Evolutionary conservation across 225 moss, liverwort and hornwort genomes (phyloP), one percentile per base, ranked within the genome.

Genomic region (Sphagnum contortum): DNA sequence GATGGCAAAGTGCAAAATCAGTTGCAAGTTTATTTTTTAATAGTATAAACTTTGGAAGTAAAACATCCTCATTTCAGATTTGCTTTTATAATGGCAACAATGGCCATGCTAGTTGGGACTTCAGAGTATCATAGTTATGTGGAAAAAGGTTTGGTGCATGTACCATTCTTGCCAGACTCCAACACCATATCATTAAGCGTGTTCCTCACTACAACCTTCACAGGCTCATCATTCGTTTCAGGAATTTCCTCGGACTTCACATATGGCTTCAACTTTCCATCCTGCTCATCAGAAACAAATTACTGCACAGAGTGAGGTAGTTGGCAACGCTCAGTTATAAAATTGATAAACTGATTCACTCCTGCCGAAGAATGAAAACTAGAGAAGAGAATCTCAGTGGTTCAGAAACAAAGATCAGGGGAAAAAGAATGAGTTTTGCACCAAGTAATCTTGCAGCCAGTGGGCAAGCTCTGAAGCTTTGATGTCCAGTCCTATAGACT

Each of bases 171-270:
- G 59, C 80, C 82, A 3, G 88, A 80, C 6, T 88, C 66, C 61
- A 91, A 74, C 45, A 98, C 87, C 57, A 76, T 57, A 54, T 85
- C 64, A 14, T 89, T 78, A 53, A 98, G 69, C 47, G 90, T 75
- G 69, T 87, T 75, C 60, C 86, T 85, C 53, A 98, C 92, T 54
- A 98, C 72, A 47, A 92, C 87, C 66, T 92, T 98, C 62, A 98
- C 92, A 8, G 87, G 96, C 61, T 83, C 87, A 63, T 90, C 85
- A 70, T 98, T 92, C 76, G 74, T 85, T 60, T 81, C 80, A 13
- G 92, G 92, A 29, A 98, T 83, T 11, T 85, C 80, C 63, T 87
- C 92, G 66, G 96, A 98, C 76, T 92, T 98, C 55, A 92, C 71
- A 65, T 70, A 73, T 64, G 78, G 82, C 72, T 84, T 81, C 80